Base-by-base conservation (phyloP, 2,329 filamentous ascomycete species). In the Colletotrichum coccodes region DNA sequence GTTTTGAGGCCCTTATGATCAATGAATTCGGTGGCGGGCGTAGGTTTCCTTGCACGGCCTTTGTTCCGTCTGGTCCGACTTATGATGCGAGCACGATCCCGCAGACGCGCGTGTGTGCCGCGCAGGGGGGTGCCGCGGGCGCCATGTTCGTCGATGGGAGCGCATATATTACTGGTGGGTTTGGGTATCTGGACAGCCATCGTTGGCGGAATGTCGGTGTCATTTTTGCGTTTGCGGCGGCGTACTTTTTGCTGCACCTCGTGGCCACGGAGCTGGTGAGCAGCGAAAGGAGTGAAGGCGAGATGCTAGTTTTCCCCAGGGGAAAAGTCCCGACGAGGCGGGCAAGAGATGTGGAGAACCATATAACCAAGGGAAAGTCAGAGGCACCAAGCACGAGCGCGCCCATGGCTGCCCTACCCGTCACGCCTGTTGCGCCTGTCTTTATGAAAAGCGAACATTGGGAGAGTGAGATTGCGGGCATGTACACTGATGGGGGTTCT, bases 11-110 rank as follows among this genome's bases (percentile, higher is more conserved):
- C 2, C 64, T 71, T 11, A 60, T 64, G 54, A 56, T 71, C 30
- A 71, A 69, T 21, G 68, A 71, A 26, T 64, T 71, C 14, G 56
- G 64, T 4, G 6, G 36, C 42, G 60, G 65, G 6, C 68, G 68
- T 3, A 54, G 14, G 32, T 71, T 69, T 28, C 60, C 59, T 4
- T 71, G 68, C 38, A 44, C 11, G 7, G 11, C 16, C 3, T 71
- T 69, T 36, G 44, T 69, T 7, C 68, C 68, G 0, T 50, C 60
- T 6, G 66, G 60, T n/a, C 66, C 66, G 0, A 36, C 49, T 9
- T 78, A 78, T 26, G 62, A 71, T 28, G 52, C 60, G 18, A 18
- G 6, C 1, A 16, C 12, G 53, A 49, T 42, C 18, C n/a, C 60
- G 7, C 36, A 46, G 32, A 54, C 65, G 21, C 65, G 46, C 40